phyloP scores from a whole-genome alignment of 2,329 filamentous ascomycete species.

The Claviceps sorghi region DNA sequence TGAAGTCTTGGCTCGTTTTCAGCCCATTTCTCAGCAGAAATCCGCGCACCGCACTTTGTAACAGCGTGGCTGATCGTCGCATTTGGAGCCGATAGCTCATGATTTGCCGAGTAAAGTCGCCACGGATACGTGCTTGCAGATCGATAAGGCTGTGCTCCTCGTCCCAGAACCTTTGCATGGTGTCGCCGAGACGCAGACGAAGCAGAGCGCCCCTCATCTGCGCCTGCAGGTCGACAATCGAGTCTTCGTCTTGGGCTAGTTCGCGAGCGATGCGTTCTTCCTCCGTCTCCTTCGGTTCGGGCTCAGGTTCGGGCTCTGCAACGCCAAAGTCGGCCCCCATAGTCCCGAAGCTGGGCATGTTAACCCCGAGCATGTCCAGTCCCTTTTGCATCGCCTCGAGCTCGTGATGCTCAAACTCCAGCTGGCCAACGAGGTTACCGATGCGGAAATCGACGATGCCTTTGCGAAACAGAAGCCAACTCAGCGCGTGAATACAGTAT shows the following conservation, averaged over 20 bases:
- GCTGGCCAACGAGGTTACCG: slow-evolving; percentile 86
- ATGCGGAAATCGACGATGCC: slow-evolving; percentile 93
- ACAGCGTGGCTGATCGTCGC: slow-evolving; percentile 60
- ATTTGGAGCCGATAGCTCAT: slow-evolving; percentile 70
- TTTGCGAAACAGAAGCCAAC: slow-evolving; percentile 92
- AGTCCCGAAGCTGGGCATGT: slow-evolving; percentile 94
- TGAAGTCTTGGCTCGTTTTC: slow-evolving; percentile 45
- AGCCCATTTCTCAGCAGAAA: slow-evolving; percentile 54
- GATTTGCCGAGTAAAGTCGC: slow-evolving; percentile 75
- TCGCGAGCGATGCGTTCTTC: slow-evolving; percentile 78
- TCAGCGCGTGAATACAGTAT: slow-evolving; percentile 93
- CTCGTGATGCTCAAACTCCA: slow-evolving; percentile 96
- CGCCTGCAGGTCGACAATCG: slow-evolving; percentile 68
- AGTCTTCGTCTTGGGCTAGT: slow-evolving; percentile 57
- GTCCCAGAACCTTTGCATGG: slow-evolving; percentile 86
- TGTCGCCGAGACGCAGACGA: slow-evolving; percentile 59
- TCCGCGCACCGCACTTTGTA: slow-evolving; percentile 69
- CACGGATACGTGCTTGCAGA: slow-evolving; percentile 74
- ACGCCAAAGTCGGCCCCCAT: slow-evolving; percentile 94
- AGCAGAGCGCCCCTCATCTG: slow-evolving; percentile 71
- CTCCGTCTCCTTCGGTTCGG: slow-evolving; percentile 73
- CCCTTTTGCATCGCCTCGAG: slow-evolving; percentile 94
- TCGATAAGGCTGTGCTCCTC: slow-evolving; percentile 64
- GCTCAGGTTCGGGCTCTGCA: slow-evolving; percentile 58
- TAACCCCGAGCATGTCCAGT: slow-evolving; percentile 84